Evolutionary conservation across 1,284 basidiomycete species (phyloP).

Genomic region (Trichosporon asahii): DNA sequence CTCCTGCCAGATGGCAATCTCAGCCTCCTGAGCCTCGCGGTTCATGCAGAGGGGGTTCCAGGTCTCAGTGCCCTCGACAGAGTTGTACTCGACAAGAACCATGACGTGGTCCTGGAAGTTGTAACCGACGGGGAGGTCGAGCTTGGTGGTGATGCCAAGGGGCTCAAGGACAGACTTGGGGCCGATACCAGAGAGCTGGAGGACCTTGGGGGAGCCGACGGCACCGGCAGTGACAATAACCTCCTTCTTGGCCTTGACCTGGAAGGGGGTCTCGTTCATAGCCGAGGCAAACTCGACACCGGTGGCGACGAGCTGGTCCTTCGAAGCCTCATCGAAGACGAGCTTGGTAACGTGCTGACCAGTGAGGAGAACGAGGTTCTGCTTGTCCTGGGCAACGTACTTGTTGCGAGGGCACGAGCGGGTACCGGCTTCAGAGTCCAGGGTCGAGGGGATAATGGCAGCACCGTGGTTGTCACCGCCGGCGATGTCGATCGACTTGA

Average conservation of each 20-base stretch:
- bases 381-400: conserved; percentile 61
- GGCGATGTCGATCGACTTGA: conserved; percentile 51
- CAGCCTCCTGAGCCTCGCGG: conserved; percentile 26
- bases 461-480: conserved; percentile 39
- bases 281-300: conserved; percentile 60
- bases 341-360: conserved; percentile 61
- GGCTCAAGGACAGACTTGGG: conserved; percentile 14
- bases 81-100: conserved; percentile 38
- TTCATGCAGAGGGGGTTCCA: conserved; percentile 42
- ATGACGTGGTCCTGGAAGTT: conserved; percentile 30
- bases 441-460: conserved; percentile 59
- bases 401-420: conserved; percentile 65
- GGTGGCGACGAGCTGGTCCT: conserved; percentile 56
- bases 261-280: conserved; percentile 30
- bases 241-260: conserved; percentile 18
- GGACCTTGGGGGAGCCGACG: conserved; percentile 19
- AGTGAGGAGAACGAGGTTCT: conserved; percentile 62
- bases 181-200: conserved; percentile 26
- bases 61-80: conserved; percentile 28
- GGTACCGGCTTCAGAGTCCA: conserved; percentile 63
- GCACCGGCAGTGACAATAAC: conserved; percentile 18
- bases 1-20: conserved; percentile 32
- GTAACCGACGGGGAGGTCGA: conserved; percentile 20
- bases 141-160: conserved; percentile 20
- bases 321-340: conserved; percentile 58